Evolutionary conservation across 2,329 filamentous ascomycete species (phyloP).

Genomic region (Talaromyces pinophilus): DNA sequence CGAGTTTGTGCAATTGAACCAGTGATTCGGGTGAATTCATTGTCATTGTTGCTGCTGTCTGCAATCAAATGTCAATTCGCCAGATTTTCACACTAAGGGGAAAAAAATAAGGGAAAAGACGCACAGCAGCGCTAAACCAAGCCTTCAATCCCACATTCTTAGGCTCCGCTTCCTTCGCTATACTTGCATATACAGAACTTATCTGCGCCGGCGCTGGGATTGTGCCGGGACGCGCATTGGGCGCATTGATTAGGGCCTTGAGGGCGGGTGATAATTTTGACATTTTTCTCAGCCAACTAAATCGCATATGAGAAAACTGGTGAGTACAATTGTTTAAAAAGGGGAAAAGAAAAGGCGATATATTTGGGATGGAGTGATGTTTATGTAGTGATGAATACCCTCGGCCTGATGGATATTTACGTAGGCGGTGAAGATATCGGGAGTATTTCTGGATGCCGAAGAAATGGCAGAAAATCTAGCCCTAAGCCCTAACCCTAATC

Average conservation of each 20-base stretch:
- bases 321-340: not conserved
- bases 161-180: constrained; percentile 63
- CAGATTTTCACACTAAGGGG: too few species aligned
- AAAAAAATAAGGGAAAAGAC: constrained; percentile 62
- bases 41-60: constrained; percentile 81
- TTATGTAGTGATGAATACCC: constrained; percentile 6
- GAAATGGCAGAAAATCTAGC: not conserved
- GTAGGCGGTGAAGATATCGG: constrained; percentile 8
- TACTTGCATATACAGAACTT: constrained; percentile 62
- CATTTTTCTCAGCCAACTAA: constrained; percentile 51
- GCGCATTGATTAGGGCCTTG: constrained; percentile 72
- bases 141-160: constrained; percentile 52
- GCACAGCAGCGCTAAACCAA: constrained; percentile 61
- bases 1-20: constrained; percentile 58
- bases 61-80: not conserved
- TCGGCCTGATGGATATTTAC: not conserved
- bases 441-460: not conserved
- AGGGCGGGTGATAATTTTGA: constrained; percentile 71
- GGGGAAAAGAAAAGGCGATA: not conserved
- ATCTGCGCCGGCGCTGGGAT: constrained; percentile 66
- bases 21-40: constrained; percentile 82
- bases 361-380: not conserved
- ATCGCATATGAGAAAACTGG: not conserved
- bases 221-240: constrained; percentile 66
- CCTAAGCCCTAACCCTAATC: not conserved